Percentiles rank a stretch among this genome's conserved stretches.
Evolutionary conservation across 768 basidiomycete species (phyloP).

Genomic region (Tulasnella sp.): DNA sequence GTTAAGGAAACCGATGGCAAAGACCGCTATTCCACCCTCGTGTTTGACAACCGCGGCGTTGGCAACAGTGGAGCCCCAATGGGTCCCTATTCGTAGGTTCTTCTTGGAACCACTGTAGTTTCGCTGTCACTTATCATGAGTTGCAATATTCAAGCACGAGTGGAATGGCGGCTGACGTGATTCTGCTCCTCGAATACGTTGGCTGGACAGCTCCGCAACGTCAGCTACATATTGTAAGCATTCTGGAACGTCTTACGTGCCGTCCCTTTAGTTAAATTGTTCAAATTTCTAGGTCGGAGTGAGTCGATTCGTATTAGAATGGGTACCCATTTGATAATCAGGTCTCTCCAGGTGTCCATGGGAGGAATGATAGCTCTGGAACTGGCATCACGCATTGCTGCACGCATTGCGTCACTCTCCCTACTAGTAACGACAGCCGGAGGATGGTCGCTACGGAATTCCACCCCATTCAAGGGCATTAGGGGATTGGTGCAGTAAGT

Average conservation of each 20-base stretch:
- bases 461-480: constrained; percentile 51
- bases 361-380: constrained; percentile 90
- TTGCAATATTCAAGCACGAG: constrained; percentile 54
- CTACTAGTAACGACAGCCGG: constrained; percentile 74
- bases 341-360: constrained; percentile 53
- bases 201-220: constrained; percentile 65
- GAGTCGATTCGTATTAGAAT: background rate
- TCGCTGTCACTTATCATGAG: constrained; percentile 33
- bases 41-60: constrained; percentile 85
- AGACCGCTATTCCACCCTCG: constrained; percentile 61
- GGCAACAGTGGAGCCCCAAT: constrained; percentile 71
- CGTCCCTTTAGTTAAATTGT: background rate
- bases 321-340: background rate
- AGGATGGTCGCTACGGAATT: constrained; percentile 57
- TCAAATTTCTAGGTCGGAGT: constrained; percentile 27
- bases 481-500: background rate
- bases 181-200: constrained; percentile 68
- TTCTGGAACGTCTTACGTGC: background rate
- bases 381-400: constrained; percentile 65
- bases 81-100: constrained; percentile 75
- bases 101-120: constrained; percentile 12
- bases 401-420: constrained; percentile 67
- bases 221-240: constrained; percentile 71
- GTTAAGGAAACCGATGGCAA: constrained; percentile 37
- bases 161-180: constrained; percentile 75